phyloP scores from a whole-genome alignment of 2,329 filamentous ascomycete genomes.

The Dactylellina drechsleri region DNA sequence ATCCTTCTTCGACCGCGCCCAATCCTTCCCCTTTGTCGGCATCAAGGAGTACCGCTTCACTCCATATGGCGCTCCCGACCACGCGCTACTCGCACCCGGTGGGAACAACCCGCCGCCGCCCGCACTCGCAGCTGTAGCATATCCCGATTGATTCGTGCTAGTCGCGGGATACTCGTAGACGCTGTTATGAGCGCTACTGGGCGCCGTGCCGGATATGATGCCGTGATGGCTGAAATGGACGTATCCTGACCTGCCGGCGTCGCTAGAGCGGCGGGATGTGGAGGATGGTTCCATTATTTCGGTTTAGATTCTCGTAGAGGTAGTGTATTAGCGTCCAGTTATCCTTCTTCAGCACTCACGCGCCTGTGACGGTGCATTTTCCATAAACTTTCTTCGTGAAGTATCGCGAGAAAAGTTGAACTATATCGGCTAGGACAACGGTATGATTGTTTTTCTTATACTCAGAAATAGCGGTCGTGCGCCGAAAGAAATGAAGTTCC shows the following conservation, averaged over 20 bases:
- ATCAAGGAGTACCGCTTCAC: conserved; percentile 45
- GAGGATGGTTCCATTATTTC: conserved; percentile 31
- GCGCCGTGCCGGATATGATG: conserved; percentile 23
- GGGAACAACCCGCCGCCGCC: conserved; percentile 1
- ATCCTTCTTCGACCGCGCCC: conserved; percentile 51
- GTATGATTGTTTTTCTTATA: too few species aligned
- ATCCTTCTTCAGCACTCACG: background rate
- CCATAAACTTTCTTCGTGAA: too few species aligned
- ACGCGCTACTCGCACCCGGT: background rate
- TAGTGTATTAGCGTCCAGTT: background rate
- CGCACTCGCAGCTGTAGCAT: conserved; percentile 1
- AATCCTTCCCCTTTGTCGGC: conserved; percentile 53
- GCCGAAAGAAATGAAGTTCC: too few species aligned
- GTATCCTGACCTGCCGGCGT: conserved; percentile 29
- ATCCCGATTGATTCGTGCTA: conserved; percentile 30
- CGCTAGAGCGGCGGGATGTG: conserved; percentile 41
- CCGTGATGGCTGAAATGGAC: conserved; percentile 47
- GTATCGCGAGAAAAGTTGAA: too few species aligned
- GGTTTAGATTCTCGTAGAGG: background rate
- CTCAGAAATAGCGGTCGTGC: too few species aligned
- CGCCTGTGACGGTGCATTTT: conserved; percentile 2
- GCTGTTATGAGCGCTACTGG: conserved; percentile 43
- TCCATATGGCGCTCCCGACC: conserved; percentile 8
- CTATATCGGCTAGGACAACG: too few species aligned
- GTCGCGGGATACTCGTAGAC: conserved; percentile 39